Percentiles rank a stretch among this genome's conserved stretches.
Evolutionary conservation across 2,329 filamentous ascomycete genomes (phyloP).

Genomic region (Rhinocladiella similis): DNA sequence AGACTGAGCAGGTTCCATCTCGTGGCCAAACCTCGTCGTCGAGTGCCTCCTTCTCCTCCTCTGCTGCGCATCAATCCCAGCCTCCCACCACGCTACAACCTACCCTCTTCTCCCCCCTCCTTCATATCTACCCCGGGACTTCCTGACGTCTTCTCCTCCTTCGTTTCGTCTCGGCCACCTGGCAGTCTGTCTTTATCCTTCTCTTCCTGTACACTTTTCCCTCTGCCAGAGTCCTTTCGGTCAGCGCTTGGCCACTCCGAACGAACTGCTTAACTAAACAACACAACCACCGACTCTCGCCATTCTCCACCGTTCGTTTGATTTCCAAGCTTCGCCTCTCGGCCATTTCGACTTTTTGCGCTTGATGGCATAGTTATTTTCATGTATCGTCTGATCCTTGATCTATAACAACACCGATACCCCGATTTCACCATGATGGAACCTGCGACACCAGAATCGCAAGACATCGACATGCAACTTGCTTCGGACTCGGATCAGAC

Average conservation of each 20-base stretch:
- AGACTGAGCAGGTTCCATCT: too few species aligned
- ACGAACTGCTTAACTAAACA: too few species aligned
- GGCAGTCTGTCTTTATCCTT: neutral
- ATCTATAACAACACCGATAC: neutral
- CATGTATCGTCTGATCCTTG: neutral
- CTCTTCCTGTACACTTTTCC: constrained; percentile 1
- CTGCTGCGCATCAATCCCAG: neutral
- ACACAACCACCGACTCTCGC: neutral
- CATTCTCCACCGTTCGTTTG: constrained; percentile 9
- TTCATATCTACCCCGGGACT: too few species aligned
- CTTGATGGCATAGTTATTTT: neutral
- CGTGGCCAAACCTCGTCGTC: neutral
- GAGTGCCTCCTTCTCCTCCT: neutral
- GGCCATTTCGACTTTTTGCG: neutral
- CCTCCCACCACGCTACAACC: neutral
- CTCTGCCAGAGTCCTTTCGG: neutral
- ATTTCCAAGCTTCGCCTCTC: constrained; percentile 2
- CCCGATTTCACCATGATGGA: constrained; percentile 12
- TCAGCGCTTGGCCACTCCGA: too few species aligned
- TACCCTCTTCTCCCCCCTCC: neutral
- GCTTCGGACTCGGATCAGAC: constrained; percentile 37
- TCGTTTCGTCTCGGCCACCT: neutral
- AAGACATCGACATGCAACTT: constrained; percentile 44
- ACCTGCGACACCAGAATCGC: constrained; percentile 8
- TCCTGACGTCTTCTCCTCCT: neutral